Evolutionary conservation across 1,139 yeast genomes (phyloP).

Genomic region (Yamadazyma conglobata): DNA sequence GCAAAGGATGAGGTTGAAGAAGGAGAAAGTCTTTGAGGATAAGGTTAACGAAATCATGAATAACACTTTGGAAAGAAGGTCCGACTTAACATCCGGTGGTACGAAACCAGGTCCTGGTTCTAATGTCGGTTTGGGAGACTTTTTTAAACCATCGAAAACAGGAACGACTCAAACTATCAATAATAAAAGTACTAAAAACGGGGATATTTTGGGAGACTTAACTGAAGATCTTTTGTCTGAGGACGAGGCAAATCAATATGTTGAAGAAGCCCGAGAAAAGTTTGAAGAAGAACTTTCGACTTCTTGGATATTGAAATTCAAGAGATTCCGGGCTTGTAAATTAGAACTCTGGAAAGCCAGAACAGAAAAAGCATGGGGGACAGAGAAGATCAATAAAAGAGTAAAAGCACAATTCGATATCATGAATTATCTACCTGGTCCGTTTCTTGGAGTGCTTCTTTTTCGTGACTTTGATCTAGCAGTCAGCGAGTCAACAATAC

Average conservation of each 20-base stretch:
- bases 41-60: conserved; percentile 18
- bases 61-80: conserved; percentile 19
- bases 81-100: conserved; percentile 3
- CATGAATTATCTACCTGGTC: conserved; percentile 33
- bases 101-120: too few species aligned
- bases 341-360: conserved; percentile 25
- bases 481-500: conserved; percentile 21
- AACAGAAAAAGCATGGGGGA: conserved; percentile 32
- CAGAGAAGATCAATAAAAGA: conserved; percentile 28
- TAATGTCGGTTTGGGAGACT: too few species aligned
- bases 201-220: background rate
- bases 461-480: conserved; percentile 33
- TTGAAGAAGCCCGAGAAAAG: conserved; percentile 33
- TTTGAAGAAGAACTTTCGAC: conserved; percentile 51
- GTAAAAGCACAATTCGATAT: conserved; percentile 35
- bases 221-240: conserved; percentile 10
- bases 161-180: background rate
- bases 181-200: background rate
- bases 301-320: conserved; percentile 61
- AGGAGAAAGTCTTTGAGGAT: conserved; percentile 29
- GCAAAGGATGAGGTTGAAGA: conserved; percentile 31
- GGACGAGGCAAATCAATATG: conserved; percentile 26
- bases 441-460: conserved; percentile 31
- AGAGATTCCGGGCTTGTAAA: conserved; percentile 24
- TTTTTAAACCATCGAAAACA: too few species aligned